Evolutionary conservation across 345 rosid species (phyloP).

Genomic region (Lumnitzera racemosa): DNA sequence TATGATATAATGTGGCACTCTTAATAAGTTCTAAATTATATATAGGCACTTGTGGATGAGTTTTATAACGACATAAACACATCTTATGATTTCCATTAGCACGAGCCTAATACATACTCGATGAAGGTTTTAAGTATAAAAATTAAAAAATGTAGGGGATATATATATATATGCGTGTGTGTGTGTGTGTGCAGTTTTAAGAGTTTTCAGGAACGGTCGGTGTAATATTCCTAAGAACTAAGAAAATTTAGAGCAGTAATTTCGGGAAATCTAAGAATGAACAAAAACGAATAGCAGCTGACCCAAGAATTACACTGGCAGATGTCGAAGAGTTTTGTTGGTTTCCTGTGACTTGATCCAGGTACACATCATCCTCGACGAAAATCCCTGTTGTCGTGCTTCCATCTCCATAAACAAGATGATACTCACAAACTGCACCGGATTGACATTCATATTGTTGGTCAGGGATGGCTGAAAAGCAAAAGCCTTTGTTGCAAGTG

Average conservation of each 20-base stretch:
- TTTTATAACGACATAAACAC: no score
- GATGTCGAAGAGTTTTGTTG: constrained; percentile 23
- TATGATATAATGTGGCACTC: no score
- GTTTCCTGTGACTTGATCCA: constrained; percentile 25
- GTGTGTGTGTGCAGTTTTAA: no score
- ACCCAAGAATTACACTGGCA: constrained; percentile 34
- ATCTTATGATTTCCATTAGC: no score
- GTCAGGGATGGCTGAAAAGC: constrained; percentile 22
- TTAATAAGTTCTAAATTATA: no score
- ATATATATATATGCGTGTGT: no score
- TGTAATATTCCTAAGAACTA: neutral
- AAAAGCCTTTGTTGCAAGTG: constrained; percentile 27
- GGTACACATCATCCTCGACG: constrained; percentile 26
- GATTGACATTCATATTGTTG: constrained; percentile 26
- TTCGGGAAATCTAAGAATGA: neutral
- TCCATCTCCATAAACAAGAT: constrained; percentile 40
- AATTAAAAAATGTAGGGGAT: no score
- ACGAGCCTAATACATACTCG: no score
- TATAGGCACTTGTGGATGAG: no score
- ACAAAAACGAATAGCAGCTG: constrained; percentile 3
- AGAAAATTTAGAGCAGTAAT: no score
- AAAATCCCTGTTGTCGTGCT: constrained; percentile 41
- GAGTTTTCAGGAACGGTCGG: no score
- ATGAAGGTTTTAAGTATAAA: no score
- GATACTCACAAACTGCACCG: constrained; percentile 24